Evolutionary conservation across 345 rosid genomes (phyloP), one percentile per base, ranked within the genome.

Genomic region (Diplotaxis tenuifolia): DNA sequence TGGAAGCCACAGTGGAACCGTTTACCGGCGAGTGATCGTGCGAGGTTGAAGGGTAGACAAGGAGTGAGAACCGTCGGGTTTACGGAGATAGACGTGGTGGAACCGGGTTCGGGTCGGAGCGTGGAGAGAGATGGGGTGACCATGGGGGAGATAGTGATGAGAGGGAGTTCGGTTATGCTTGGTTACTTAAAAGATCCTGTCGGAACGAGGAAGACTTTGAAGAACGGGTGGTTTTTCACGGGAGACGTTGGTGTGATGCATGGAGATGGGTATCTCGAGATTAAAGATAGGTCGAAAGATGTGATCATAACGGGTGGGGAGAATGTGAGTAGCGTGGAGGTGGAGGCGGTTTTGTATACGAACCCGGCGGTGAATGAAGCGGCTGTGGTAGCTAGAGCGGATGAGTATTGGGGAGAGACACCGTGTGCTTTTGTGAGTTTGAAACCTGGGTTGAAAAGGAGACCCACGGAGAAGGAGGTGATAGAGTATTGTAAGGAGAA

Each of bases 231-330:
- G 96, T 86, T 89, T 32, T 79, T 79, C 64, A 83, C 89, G 0
- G 96, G 93, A 3, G 93, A 91, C 38, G 86, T 92, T 0, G 96
- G 86, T 1, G 96, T 92, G 66, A 77, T 85, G 47, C 93, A 88
- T 58, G 66, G 84, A 0, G 90, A 92, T 59, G 88, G 91, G 1
- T 92, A 85, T 55, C 2, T 92, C 18, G 96, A 89, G 70, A 87
- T 89, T 4, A 85, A 83, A 32, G 96, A 92, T 75, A 76, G 93
- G n/a, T 84, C 87, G 4, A 92, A 92, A 82, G 96, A 92, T 79
- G 77, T 89, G 16, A 86, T 89, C 14, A 92, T 92, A 1, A 84
- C 90, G 9, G 97, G 97, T 0, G 96, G 97, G 22, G 97, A 92
- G 82, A 92, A 89, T 29, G 73, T 92, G 66, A 86, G 94, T 72